Conservation (phyloP, 1,284 basidiomycete genomes). For the Mycena sp. region DNA sequence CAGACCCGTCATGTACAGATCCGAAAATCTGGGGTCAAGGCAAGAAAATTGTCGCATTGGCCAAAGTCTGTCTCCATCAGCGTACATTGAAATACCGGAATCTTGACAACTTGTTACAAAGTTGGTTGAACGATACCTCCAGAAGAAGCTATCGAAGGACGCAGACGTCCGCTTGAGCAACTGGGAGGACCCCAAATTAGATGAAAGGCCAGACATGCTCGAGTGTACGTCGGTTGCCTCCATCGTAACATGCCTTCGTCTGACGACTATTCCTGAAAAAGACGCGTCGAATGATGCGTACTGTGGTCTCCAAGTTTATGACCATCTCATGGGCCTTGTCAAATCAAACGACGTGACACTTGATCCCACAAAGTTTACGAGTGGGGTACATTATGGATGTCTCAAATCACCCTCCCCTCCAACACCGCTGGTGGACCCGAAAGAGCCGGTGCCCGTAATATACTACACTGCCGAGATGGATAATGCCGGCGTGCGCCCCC, state of each 20-base stretch:
- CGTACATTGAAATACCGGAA: too few species aligned
- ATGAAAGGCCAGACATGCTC: conserved; percentile 46
- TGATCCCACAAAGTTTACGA: conserved; percentile 3
- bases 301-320: conserved; percentile 59
- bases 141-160: conserved; percentile 59
- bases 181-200: conserved; percentile 60
- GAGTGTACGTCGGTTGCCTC: conserved; percentile 50
- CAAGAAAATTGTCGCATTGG: conserved; percentile 62
- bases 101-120: conserved; percentile 28
- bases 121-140: conserved; percentile 61
- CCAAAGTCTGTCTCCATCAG: conserved; percentile 41
- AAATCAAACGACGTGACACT: conserved; percentile 17
- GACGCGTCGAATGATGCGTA: conserved; percentile 73
- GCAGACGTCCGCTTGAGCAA: conserved; percentile 58
- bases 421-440: neutral
- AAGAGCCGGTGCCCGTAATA: neutral
- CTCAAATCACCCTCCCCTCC: conserved; percentile 3
- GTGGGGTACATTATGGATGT: neutral
- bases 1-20: conserved; percentile 51
- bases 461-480: conserved; percentile 22
- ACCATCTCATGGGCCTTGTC: conserved; percentile 51
- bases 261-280: conserved; percentile 33
- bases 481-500: conserved; percentile 41
- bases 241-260: neutral
- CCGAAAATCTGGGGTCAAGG: conserved; percentile 39